Evolutionary conservation across 2,329 filamentous ascomycete genomes (phyloP), one percentile per base, ranked within the genome.

Genomic region (Capronia epimyces): DNA sequence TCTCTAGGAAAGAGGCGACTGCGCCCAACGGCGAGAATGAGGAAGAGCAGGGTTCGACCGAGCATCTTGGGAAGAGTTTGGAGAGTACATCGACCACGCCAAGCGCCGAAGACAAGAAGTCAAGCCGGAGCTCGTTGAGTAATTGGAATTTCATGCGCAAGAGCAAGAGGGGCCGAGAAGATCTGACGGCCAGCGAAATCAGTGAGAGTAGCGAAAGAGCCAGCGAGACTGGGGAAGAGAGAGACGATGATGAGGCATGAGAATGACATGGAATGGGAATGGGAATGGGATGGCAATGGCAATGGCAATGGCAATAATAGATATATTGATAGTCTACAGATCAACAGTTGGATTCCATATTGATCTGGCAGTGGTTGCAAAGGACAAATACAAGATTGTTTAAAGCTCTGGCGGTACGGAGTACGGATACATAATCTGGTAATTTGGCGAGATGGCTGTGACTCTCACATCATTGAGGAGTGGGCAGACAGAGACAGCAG

Each of bases 121-220:
- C 65, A 6, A 71, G 63, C 21, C 66, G 72, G 46, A 69, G 68
- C 47, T 73, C 71, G 46, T 63, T 75, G 13, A 70, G 69, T 21
- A 59, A 53, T 36, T 73, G 73, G 58, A 66, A 63, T 46, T 75
- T 76, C 45, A 70, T 70, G 55, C 68, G 73, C 46, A 76, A 74
- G 62, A 57, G 42, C 48, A 63, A 65, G 39, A 61, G 54, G 43
- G 59, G 29, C 10, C 59, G 40, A 25, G 58, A 59, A 20, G 60
- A 62, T 29, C 39, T 62, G 52, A 56, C 59, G 2, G 59, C 57
- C 7, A 61, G 59, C 51, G 60, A 57, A 43, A 58, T 60, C 18
- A 71, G 69, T 53, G 72, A 74, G 62, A 68, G 65, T 36, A 71
- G 69, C 53, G 71, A 73, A 52, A 64, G 65, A 48, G 64, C 69